Evolutionary conservation across 495 filamentous ascomycete genomes (phyloP).

Genomic region (Lindgomyces ingoldianus): DNA sequence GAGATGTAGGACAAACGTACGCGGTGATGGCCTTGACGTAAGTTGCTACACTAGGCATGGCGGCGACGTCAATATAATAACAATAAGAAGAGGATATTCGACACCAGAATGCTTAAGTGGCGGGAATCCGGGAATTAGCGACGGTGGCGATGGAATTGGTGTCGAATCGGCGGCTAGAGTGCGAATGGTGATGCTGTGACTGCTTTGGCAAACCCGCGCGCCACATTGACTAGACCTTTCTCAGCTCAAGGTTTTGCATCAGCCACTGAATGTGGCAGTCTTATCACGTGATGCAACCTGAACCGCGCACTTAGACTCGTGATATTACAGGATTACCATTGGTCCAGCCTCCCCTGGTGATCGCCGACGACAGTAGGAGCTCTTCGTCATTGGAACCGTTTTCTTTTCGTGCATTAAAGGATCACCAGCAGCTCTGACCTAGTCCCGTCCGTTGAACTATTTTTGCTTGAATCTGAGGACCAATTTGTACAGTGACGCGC

Average conservation of each 20-base stretch:
- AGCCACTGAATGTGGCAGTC: neutral
- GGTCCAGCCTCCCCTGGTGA: neutral
- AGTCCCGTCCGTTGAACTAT: too few relatives aligned
- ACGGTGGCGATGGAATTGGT: neutral
- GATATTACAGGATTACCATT: neutral
- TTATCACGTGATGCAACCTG: neutral
- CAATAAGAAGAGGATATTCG: neutral
- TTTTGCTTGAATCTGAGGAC: too few relatives aligned
- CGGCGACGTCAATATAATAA: neutral
- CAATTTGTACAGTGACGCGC: neutral
- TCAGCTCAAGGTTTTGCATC: neutral
- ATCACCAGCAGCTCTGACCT: conserved; percentile 19
- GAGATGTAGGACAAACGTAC: conserved; percentile 10
- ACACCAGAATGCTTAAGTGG: neutral
- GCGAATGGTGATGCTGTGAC: neutral
- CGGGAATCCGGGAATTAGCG: neutral
- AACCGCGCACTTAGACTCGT: neutral
- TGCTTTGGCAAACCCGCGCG: neutral
- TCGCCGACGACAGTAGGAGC: neutral
- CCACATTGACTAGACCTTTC: neutral
- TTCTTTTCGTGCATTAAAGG: conserved; percentile 14
- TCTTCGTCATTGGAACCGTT: neutral
- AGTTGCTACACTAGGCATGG: conserved; percentile 19
- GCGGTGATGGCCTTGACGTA: conserved; percentile 28
- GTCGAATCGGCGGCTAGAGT: neutral